Evolutionary conservation across 805 yeast genomes (phyloP).

Genomic region (Teunomyces gatunensis): DNA sequence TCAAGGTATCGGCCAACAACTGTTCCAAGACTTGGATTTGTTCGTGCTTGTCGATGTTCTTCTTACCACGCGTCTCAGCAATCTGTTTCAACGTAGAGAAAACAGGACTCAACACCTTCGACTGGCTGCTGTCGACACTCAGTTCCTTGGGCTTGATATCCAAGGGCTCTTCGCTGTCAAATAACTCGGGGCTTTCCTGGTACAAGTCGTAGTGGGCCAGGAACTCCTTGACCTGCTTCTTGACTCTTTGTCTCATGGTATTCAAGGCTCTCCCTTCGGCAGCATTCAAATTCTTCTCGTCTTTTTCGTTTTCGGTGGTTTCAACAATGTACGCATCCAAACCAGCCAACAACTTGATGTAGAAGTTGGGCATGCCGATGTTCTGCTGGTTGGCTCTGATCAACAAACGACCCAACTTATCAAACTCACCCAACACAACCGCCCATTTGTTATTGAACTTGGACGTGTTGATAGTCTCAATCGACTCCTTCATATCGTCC

Average conservation of each 20-base stretch:
- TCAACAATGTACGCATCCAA: constrained; percentile 67
- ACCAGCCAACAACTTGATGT: constrained; percentile 64
- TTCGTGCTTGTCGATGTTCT: constrained; percentile 79
- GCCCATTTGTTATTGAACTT: constrained; percentile 78
- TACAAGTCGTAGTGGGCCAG: constrained; percentile 56
- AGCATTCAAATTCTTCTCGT: constrained; percentile 74
- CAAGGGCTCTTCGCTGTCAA: constrained; percentile 53
- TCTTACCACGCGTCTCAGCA: constrained; percentile 91
- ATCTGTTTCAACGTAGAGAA: constrained; percentile 73
- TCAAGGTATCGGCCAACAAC: constrained; percentile 38
- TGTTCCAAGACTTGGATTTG: constrained; percentile 72
- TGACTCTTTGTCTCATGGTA: constrained; percentile 82
- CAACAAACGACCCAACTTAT: constrained; percentile 64
- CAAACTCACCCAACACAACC: constrained; percentile 70
- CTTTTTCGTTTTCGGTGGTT: constrained; percentile 48
- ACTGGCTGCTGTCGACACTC: constrained; percentile 27
- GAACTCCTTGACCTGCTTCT: constrained; percentile 72
- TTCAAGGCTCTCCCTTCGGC: constrained; percentile 83
- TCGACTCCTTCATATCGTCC: constrained; percentile 74
- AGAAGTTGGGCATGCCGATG: constrained; percentile 66
- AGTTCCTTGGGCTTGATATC: constrained; percentile 13
- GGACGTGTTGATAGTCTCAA: constrained; percentile 66
- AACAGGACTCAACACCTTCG: constrained; percentile 45
- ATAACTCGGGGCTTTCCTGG: constrained; percentile 70
- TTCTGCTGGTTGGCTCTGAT: constrained; percentile 76